Evolutionary conservation across 306 rosid genomes (phyloP).

Genomic region (Trifolium repens): DNA sequence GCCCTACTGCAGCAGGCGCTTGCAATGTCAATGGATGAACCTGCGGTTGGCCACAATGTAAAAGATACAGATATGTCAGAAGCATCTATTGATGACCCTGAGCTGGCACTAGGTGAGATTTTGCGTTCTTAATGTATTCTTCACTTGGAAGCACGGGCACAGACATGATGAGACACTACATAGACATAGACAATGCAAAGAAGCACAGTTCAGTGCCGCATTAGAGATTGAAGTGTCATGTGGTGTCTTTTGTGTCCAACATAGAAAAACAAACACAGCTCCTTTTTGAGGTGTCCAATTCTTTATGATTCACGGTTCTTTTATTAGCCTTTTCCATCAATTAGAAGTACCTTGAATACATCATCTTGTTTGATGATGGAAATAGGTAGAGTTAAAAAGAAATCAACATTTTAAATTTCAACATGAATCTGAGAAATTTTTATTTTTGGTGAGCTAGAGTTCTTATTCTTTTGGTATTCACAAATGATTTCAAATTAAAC

Average conservation of each 20-base stretch:
- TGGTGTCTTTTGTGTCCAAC: slow-evolving; percentile 7
- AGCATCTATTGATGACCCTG: slow-evolving; percentile 77
- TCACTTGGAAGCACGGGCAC: slow-evolving; percentile 9
- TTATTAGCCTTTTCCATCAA: not conserved
- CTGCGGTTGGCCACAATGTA: slow-evolving; percentile 60
- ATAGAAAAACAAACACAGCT: slow-evolving; percentile 9
- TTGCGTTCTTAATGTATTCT: slow-evolving; percentile 11
- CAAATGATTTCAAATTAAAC: not conserved
- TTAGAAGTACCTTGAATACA: not conserved
- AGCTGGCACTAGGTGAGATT: slow-evolving; percentile 84
- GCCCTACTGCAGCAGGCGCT: slow-evolving; percentile 96
- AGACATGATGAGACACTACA: slow-evolving; percentile 22
- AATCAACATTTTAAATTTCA: slow-evolving; percentile 27
- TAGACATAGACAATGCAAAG: not conserved
- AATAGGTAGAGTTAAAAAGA: slow-evolving; percentile 1
- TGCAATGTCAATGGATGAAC: slow-evolving; percentile 99
- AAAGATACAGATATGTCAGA: slow-evolving; percentile 92
- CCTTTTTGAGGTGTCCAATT: slow-evolving; percentile 3
- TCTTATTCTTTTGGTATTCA: slow-evolving; percentile 8
- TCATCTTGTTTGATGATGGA: slow-evolving; percentile 14
- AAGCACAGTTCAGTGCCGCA: not conserved
- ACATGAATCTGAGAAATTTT: slow-evolving; percentile 7
- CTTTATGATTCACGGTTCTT: not conserved
- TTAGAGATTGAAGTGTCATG: slow-evolving; percentile 21
- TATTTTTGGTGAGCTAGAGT: slow-evolving; percentile 13